These are phyloP conservation scores for Aspergillus persii DNA, from an alignment of 2,329 filamentous ascomycete species.

Conservation along the genomic window DNA sequence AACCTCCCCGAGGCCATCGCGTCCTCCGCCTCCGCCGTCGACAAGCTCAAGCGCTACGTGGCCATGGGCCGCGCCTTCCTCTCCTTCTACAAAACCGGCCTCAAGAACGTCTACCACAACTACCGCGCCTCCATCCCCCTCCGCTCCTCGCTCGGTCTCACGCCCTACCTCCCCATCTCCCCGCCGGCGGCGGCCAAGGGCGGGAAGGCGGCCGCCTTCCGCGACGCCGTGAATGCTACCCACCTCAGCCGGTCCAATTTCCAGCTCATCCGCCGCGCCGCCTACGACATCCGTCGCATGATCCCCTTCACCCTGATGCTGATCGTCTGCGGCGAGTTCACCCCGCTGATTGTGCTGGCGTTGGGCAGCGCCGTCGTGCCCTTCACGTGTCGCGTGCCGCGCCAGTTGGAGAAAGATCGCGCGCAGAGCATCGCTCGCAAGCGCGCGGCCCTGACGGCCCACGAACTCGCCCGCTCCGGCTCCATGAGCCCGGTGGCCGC, in stretches of 20 bases:
- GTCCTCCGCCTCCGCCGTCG: conserved; percentile 42
- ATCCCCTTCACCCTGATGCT: conserved; percentile 76
- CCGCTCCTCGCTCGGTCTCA: conserved; percentile 29
- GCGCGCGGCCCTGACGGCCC: conserved; percentile 23
- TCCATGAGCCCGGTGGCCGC: conserved; percentile 13
- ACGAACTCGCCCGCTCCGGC: conserved; percentile 16
- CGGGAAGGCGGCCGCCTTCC: conserved; percentile 9
- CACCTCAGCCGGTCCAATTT: conserved; percentile 63
- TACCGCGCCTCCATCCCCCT: conserved; percentile 39
- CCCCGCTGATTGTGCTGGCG: conserved; percentile 72
- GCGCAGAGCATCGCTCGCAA: conserved; percentile 50
- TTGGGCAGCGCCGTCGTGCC: conserved; percentile 70
- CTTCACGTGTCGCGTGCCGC: conserved; percentile 76
- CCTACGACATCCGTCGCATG: conserved; percentile 72
- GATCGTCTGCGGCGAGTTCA: conserved; percentile 79
- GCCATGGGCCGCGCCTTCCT: conserved; percentile 71
- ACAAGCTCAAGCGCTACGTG: conserved; percentile 32
- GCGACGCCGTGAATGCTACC: conserved; percentile 9
- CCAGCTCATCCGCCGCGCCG: conserved; percentile 66
- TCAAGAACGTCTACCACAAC: conserved; percentile 73
- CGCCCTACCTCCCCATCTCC: conserved; percentile 34
- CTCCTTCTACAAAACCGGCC: conserved; percentile 81
- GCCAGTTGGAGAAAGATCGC: conserved; percentile 62
- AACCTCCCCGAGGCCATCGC: conserved; percentile 57
- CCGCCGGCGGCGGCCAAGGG: conserved; percentile 17